Conservation (phyloP, 768 basidiomycete species). For the Exidia glandulosa region DNA sequence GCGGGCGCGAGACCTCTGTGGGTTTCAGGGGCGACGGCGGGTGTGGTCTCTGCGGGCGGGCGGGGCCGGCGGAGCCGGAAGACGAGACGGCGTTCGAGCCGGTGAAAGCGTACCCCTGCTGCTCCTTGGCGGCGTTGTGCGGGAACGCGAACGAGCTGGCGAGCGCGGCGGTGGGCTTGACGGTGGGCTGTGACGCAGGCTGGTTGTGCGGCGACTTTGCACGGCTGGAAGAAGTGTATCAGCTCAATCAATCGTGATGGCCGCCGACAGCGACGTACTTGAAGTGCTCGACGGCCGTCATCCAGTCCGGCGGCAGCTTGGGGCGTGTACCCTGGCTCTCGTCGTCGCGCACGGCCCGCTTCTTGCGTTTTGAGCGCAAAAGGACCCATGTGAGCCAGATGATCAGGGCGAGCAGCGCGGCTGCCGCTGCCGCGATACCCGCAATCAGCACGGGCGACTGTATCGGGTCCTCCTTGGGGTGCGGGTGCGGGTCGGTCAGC, state of each 20-base stretch:
- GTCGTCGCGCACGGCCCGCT: slow-evolving; percentile 2
- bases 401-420: slow-evolving; percentile 26
- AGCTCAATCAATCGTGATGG: not conserved
- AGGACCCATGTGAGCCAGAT: slow-evolving; percentile 34
- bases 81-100: not conserved
- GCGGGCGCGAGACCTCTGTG: not conserved
- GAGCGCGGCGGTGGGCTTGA: not conserved
- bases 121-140: not conserved
- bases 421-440: slow-evolving; percentile 38
- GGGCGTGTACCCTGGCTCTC: not conserved
- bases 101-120: not conserved
- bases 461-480: not conserved
- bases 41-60: not conserved
- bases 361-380: slow-evolving; percentile 28
- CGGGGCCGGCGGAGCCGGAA: not conserved
- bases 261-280: not conserved
- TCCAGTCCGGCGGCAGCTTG: not conserved
- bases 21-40: not conserved
- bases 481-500: not conserved
- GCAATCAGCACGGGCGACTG: slow-evolving; percentile 30
- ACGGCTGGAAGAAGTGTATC: not conserved
- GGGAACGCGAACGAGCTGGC: not conserved
- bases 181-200: not conserved
- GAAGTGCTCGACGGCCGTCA: not conserved
- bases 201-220: not conserved